Base-by-base conservation (phyloP, 148 eudicot genomes). In the Rhododendron williamsianum region DNA sequence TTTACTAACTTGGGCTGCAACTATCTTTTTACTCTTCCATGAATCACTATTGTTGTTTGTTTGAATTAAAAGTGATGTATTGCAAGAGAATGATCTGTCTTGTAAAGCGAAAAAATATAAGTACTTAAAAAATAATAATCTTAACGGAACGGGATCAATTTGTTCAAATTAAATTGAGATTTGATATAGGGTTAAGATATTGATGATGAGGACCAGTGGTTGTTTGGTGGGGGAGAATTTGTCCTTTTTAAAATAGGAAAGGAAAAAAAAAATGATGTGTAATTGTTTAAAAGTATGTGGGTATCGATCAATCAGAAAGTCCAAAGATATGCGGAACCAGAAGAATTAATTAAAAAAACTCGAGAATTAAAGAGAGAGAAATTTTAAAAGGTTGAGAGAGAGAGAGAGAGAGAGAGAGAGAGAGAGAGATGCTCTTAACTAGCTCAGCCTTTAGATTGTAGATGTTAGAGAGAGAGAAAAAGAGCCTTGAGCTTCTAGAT, bases 171-270 rank as follows among this genome's bases (percentile, higher is more conserved):
- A 43, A 9, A 41, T 9, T 76, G 48, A 43, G 51, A 9, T 15
- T 43, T 21, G 19, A 49, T 49, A 49, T 49, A 49, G 1, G 21
- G 51, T 23, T 76, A 78, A 78, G 38, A n/a, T n/a, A 27, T 9
- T 48, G 21, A 12, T 46, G 56, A 3, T 12, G 30, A 48, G 16
- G 58, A 48, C 58, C 21, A 46, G 36, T 78, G 33, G 36, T 30
- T n/a, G 81, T n/a, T 78, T 23, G 58, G 81, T 9, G 81, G 54
- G 81, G 81, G 46, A 52, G 36, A 48, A 65, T n/a, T 78, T 78
- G 46, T 23, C 51, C 21, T 77, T 27, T 54, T 5, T 19, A 25
- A 46, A 46, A 11, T 46, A 23, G 27, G 0, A 48, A 25, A 35
- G 15, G 45, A 21, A 78, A 11, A 48, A 78, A 23, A 12, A n/a